These are phyloP conservation scores for Tricladium varicosporioides DNA, from an alignment of 2,329 filamentous ascomycete genomes.

Conservation along the genomic window DNA sequence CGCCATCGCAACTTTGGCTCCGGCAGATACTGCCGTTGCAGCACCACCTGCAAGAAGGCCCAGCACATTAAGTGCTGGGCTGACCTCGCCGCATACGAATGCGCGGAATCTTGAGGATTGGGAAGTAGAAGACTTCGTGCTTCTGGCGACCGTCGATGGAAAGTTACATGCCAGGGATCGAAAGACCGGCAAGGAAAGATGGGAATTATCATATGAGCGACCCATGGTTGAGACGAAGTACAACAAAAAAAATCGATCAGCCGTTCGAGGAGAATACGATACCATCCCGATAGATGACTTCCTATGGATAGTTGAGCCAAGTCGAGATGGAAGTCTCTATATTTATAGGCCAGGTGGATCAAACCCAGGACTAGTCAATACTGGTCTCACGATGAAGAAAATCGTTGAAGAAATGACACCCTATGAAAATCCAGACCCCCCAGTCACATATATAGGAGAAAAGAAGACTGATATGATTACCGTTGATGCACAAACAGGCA, in stretches of 20 bases:
- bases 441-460: conserved; percentile 84
- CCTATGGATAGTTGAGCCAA: conserved; percentile 94
- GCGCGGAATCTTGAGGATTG: conserved; percentile 98
- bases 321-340: conserved; percentile 80
- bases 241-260: conserved; percentile 66
- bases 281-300: conserved; percentile 73
- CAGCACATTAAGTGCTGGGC: conserved; percentile 56
- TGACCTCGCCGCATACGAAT: conserved; percentile 73
- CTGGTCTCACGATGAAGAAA: conserved; percentile 76
- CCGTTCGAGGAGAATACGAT: conserved; percentile 55
- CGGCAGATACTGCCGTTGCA: conserved; percentile 90
- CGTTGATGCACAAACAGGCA: conserved; percentile 81
- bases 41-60: conserved; percentile 75
- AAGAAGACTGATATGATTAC: conserved; percentile 90
- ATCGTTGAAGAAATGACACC: conserved; percentile 81
- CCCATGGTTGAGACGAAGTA: conserved; percentile 91
- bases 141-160: conserved; percentile 99
- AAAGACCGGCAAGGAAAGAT: conserved; percentile 78
- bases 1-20: conserved; percentile 97
- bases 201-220: conserved; percentile 79
- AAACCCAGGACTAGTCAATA: conserved; percentile 59
- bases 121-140: conserved; percentile 99
- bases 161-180: conserved; percentile 89
- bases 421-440: conserved; percentile 70
- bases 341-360: conserved; percentile 71